A percentile compares a stretch with the other conserved stretches of the same genome.
Conservation (phyloP, 345 rosid genomes). For the Murraya koenigii region DNA sequence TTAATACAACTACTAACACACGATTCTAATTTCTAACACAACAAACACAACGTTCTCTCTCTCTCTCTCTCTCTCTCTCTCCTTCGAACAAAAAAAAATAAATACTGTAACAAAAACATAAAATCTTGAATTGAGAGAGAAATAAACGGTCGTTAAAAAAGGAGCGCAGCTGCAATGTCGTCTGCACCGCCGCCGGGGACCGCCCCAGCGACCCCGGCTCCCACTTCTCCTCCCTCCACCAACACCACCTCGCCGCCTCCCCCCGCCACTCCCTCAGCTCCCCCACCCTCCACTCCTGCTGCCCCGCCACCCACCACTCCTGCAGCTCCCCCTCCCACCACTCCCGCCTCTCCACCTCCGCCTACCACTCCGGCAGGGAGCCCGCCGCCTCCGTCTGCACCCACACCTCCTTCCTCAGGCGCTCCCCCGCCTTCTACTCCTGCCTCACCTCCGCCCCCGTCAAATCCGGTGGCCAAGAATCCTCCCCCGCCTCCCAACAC, state of each 20-base stretch:
- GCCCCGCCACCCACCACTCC: constrained; percentile 34
- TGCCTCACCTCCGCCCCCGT: constrained; percentile 42
- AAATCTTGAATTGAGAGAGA: not conserved
- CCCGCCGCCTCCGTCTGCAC: constrained; percentile 7
- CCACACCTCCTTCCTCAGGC: constrained; percentile 24
- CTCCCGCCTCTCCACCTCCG: constrained; percentile 30
- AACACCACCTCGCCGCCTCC: constrained; percentile 45
- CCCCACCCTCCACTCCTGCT: constrained; percentile 30
- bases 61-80: no score
- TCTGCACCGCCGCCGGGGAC: constrained; percentile 14
- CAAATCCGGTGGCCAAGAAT: constrained; percentile 25
- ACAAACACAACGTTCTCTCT: no score
- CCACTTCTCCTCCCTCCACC: constrained; percentile 27
- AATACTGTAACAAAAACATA: no score
- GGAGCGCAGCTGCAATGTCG: not conserved
- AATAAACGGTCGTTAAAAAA: not conserved
- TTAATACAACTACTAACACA: not conserved
- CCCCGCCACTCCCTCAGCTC: constrained; percentile 30
- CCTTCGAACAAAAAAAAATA: not conserved
- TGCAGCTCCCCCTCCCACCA: constrained; percentile 29
- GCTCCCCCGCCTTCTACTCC: constrained; percentile 21
- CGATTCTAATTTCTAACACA: no score
- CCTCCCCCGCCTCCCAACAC: constrained; percentile 33
- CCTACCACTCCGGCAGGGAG: constrained; percentile 22
- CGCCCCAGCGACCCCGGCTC: constrained; percentile 32